A percentile compares a stretch with the other conserved stretches of the same genome.
Conservation (phyloP, 2,329 filamentous ascomycete species). For the Sporothrix pseudoabietina region DNA sequence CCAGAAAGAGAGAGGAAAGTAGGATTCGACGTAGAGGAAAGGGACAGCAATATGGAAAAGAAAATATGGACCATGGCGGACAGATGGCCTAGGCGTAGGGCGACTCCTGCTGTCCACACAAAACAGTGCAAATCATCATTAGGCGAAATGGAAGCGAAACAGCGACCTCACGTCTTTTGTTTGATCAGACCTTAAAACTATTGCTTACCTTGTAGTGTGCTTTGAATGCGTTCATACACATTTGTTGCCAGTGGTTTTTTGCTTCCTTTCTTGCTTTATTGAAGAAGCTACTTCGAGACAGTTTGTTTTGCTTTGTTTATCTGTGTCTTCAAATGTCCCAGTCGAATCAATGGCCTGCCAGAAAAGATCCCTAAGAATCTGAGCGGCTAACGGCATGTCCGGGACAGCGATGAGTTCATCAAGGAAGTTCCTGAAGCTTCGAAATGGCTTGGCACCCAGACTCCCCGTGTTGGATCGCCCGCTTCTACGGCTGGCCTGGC, state of each 20-base stretch:
- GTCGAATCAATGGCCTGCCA: not conserved
- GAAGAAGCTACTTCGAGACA: conserved; percentile 12
- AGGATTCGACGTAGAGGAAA: not conserved
- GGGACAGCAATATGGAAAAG: not conserved
- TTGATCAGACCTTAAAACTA: not conserved
- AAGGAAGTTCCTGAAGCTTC: conserved; percentile 17
- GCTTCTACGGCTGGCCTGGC: not conserved
- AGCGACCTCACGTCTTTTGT: not conserved
- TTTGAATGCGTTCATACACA: not conserved
- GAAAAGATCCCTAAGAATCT: not conserved
- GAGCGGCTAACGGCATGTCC: not conserved
- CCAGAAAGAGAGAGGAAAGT: not conserved
- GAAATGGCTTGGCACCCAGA: conserved; percentile 11
- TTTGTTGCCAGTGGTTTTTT: not conserved
- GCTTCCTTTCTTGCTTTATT: not conserved
- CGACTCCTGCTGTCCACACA: not conserved
- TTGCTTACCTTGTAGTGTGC: not conserved
- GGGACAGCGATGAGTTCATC: not conserved
- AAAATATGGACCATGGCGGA: not conserved
- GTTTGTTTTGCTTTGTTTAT: conserved; percentile 7
- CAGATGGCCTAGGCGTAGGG: not conserved
- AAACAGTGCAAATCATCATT: not conserved
- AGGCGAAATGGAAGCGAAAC: conserved; percentile 19
- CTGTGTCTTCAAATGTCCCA: not conserved
- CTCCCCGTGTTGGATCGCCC: conserved; percentile 13